Conservation (phyloP, 139 green algal genomes). For the Picochlorum sp. region DNA sequence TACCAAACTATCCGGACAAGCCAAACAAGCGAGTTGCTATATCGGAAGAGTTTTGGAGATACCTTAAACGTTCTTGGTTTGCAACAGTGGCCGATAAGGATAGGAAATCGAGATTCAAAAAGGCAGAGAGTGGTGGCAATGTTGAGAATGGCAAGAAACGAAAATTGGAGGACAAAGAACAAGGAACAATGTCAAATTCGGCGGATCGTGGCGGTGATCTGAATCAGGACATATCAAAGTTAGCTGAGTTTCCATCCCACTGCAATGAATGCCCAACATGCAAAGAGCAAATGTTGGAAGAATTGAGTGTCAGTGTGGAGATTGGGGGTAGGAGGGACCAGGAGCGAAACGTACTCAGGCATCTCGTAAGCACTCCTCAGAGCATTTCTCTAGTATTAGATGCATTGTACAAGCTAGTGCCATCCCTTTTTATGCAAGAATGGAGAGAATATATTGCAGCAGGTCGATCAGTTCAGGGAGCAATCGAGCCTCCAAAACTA, state of each 20-base stretch:
- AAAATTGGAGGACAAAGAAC: not conserved
- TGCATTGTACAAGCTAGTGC: slow-evolving; percentile 47
- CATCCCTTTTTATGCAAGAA: slow-evolving; percentile 37
- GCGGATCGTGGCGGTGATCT: not conserved
- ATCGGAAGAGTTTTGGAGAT: slow-evolving; percentile 32
- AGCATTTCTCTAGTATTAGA: slow-evolving; percentile 26
- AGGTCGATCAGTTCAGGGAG: too few species aligned
- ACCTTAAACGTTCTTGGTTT: slow-evolving; percentile 34
- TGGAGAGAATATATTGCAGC: slow-evolving; percentile 34
- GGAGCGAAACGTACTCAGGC: slow-evolving; percentile 28
- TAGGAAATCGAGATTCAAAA: slow-evolving; percentile 12
- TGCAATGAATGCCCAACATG: slow-evolving; percentile 23
- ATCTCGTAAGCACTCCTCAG: slow-evolving; percentile 22
- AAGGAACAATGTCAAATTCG: not conserved
- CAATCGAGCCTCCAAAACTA: slow-evolving; percentile 22
- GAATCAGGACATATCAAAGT: not conserved
- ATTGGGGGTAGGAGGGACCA: slow-evolving; percentile 19
- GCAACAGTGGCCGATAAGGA: slow-evolving; percentile 13
- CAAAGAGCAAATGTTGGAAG: slow-evolving; percentile 10
- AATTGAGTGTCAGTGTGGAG: slow-evolving; percentile 8
- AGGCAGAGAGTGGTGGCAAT: not conserved
- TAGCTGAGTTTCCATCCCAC: slow-evolving; percentile 17
- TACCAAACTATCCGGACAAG: slow-evolving; percentile 23
- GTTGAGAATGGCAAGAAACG: slow-evolving; percentile 6
- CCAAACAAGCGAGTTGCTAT: slow-evolving; percentile 29